A percentile compares a stretch with the other conserved stretches of the same genome.
Evolutionary conservation across 495 filamentous ascomycete species (phyloP).

Genomic region (Coniosporium apollinis): DNA sequence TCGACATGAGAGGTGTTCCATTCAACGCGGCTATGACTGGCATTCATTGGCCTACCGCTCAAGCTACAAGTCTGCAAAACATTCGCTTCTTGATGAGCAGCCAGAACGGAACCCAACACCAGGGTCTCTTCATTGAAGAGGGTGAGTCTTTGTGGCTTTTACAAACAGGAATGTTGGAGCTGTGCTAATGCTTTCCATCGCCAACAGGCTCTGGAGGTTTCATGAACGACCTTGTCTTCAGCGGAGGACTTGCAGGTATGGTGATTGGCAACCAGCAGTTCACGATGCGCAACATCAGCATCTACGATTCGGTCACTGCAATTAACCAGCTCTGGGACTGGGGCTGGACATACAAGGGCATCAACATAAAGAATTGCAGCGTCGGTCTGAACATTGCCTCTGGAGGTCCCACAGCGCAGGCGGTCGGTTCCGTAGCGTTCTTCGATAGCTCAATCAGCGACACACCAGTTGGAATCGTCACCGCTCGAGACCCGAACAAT

Average conservation of each 20-base stretch:
- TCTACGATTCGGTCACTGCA: conserved; percentile 43
- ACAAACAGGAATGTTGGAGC: conserved; percentile 4
- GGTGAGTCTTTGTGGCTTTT: conserved; percentile 33
- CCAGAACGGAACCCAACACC: conserved; percentile 54
- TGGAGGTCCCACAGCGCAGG: conserved; percentile 8
- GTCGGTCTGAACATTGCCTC: conserved; percentile 18
- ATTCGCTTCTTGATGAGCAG: conserved; percentile 54
- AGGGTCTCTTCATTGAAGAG: conserved; percentile 69
- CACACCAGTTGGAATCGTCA: conserved; percentile 14
- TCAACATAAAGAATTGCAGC: conserved; percentile 19
- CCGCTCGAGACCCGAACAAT: conserved; percentile 7
- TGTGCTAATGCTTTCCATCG: no score
- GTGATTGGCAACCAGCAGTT: conserved; percentile 67
- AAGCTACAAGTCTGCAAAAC: conserved; percentile 59
- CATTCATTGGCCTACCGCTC: conserved; percentile 67
- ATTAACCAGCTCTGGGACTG: conserved; percentile 44
- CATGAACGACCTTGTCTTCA: conserved; percentile 44
- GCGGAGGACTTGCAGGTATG: conserved; percentile 50
- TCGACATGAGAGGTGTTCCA: conserved; percentile 52
- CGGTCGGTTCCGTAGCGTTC: conserved; percentile 18
- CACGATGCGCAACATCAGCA: conserved; percentile 56
- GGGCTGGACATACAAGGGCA: conserved; percentile 38
- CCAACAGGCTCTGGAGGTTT: conserved; percentile 60
- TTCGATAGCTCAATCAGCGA: conserved; percentile 19
- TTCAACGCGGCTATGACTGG: conserved; percentile 36